Base-by-base conservation (phyloP, 495 filamentous ascomycete species). In the Daldinia grandis region DNA sequence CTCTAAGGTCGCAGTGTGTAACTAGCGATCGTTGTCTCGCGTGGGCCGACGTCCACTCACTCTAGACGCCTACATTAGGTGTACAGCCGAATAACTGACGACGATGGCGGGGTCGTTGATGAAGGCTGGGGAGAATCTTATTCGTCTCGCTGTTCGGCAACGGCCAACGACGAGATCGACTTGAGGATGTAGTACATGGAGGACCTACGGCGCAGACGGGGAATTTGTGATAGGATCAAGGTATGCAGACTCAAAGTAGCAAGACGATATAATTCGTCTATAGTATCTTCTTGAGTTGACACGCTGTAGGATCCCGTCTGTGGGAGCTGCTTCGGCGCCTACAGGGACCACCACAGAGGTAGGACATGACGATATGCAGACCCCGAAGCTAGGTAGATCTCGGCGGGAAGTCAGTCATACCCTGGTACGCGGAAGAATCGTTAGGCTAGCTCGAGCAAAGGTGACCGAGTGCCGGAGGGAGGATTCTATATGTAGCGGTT, bases 1-100 rank as follows among this genome's bases (percentile, higher is more conserved):
- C 56, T 44, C 37, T 12, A 64, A 59, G 61, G 70, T 66, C 70
- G 70, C 61, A 68, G 63, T 40, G 70, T 73, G 70, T 66, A 68
- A 73, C 70, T 73, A 68, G 70, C 61, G 60, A 68, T 68, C 70
- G 53, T 62, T 40, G 37, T 73, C 65, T 73, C 65, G 69, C 64
- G 70, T 68, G 57, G 65, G 62, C 65, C 56, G 61, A 38, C 70
- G 61, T 42, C 64, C 70, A 68, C 64, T 73, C 40, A 27, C 64
- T 57, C 31, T 3, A 47, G 49, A 57, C 55, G 61, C 56, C 57
- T 56, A 65, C 57, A 65, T 44, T 27, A 54, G 60, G 58, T 25
- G 49, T 59, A 61, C 38, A 68, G 64, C 69, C 60, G 61, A 64
- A 51, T 25, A 64, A 68, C 49, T 68, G 57, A 62, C 64, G 64